phyloP scores from a whole-genome alignment of 208 protist species.

The Porcisia deanei region DNA sequence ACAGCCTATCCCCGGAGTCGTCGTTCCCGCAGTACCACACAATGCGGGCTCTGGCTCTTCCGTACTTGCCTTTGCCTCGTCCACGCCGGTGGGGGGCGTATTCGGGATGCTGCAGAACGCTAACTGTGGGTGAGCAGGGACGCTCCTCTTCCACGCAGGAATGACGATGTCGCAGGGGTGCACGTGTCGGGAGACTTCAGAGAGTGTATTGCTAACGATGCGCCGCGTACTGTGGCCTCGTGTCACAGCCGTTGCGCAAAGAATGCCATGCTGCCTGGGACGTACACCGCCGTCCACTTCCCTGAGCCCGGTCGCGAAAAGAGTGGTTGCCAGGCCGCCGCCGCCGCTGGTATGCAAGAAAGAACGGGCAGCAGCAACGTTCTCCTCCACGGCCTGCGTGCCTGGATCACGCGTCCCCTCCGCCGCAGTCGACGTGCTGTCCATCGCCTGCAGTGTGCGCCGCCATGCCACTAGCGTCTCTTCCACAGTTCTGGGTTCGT shows the following conservation, averaged over 20 bases:
- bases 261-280: constrained; percentile 13
- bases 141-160: not conserved
- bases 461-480: constrained; percentile 17
- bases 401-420: not conserved
- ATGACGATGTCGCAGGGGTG: constrained; percentile 16
- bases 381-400: not conserved
- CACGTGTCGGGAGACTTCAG: constrained; percentile 14
- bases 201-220: constrained; percentile 14
- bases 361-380: not conserved
- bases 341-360: not conserved
- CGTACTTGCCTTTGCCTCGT: not conserved
- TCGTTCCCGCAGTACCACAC: not conserved
- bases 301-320: not conserved
- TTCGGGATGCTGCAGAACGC: not conserved
- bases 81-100: not conserved
- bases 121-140: not conserved
- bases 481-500: not conserved
- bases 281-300: too few species aligned
- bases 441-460: constrained; percentile 11
- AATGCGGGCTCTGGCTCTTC: not conserved
- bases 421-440: not conserved
- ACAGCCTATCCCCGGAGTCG: not conserved
- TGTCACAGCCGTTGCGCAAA: not conserved
- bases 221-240: constrained; percentile 9
- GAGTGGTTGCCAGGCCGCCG: not conserved